Evolutionary conservation across 2,329 filamentous ascomycete species (phyloP).

Genomic region (Aspergillus persii): DNA sequence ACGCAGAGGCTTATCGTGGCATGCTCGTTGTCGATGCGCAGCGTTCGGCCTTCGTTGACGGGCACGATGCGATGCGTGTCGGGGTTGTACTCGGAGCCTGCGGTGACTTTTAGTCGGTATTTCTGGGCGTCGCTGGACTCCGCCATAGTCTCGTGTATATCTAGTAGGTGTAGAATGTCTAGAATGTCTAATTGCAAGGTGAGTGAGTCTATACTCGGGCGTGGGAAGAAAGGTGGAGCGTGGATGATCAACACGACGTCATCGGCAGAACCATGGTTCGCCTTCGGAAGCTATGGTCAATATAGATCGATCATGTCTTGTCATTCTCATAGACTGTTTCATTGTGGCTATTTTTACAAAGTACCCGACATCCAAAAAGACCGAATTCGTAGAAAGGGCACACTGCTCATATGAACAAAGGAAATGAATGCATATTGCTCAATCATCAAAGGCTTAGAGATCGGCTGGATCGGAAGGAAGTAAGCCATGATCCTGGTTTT

Average conservation of each 20-base stretch:
- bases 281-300: not conserved
- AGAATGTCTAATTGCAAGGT: no score
- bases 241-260: not conserved
- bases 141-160: not conserved
- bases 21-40: constrained; percentile 62
- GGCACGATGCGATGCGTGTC: constrained; percentile 69
- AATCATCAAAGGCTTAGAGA: constrained; percentile 13
- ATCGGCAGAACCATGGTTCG: not conserved
- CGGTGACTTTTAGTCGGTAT: constrained; percentile 78
- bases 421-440: not conserved
- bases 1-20: constrained; percentile 70
- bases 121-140: constrained; percentile 8
- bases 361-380: not conserved
- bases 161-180: not conserved
- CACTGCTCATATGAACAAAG: not conserved
- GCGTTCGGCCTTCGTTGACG: constrained; percentile 67
- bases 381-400: not conserved
- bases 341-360: not conserved
- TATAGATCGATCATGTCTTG: not conserved
- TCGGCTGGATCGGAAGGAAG: constrained; percentile 26
- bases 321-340: not conserved
- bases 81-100: constrained; percentile 72
- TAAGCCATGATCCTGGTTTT: constrained; percentile 13
- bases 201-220: no score
- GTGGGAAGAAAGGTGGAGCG: no score